These are phyloP conservation scores for Ogataea salicorniae DNA, from an alignment of 805 yeast genomes.

Conservation along the genomic window DNA sequence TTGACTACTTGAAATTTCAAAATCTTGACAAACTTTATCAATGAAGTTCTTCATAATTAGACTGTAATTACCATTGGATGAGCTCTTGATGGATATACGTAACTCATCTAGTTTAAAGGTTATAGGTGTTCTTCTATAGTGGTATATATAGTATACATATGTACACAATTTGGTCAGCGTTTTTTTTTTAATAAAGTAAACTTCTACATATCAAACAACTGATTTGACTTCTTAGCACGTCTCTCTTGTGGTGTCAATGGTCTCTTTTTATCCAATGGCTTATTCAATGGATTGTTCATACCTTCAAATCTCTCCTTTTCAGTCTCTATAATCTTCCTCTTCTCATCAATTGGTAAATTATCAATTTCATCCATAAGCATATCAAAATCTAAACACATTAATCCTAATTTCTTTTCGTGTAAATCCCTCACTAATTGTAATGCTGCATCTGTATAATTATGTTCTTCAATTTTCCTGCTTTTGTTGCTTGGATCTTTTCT, in stretches of 20 bases:
- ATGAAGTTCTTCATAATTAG: not conserved
- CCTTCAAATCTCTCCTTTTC: slow-evolving; percentile 5
- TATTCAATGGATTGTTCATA: slow-evolving; percentile 1
- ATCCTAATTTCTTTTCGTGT: slow-evolving; percentile 48
- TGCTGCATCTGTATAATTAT: slow-evolving; percentile 46
- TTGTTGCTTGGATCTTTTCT: slow-evolving; percentile 40
- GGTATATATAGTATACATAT: not conserved
- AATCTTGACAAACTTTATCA: not conserved
- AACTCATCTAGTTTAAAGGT: too few relatives aligned
- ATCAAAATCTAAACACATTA: slow-evolving; percentile 26
- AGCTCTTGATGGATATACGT: not conserved
- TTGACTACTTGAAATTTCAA: not conserved
- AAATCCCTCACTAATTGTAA: slow-evolving; percentile 56
- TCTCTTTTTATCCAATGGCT: not conserved
- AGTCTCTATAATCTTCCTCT: slow-evolving; percentile 7
- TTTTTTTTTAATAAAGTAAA: too few relatives aligned
- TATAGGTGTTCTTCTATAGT: too few relatives aligned
- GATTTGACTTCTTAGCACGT: not conserved
- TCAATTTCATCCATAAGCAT: slow-evolving; percentile 15
- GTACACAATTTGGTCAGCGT: not conserved
- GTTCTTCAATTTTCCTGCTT: not conserved
- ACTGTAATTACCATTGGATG: too few relatives aligned
- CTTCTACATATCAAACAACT: not conserved
- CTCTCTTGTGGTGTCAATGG: not conserved
- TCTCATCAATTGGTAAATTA: slow-evolving; percentile 1